Conservation (phyloP, 176 grass and related monocot genomes). For the Musa troglodytarum region DNA sequence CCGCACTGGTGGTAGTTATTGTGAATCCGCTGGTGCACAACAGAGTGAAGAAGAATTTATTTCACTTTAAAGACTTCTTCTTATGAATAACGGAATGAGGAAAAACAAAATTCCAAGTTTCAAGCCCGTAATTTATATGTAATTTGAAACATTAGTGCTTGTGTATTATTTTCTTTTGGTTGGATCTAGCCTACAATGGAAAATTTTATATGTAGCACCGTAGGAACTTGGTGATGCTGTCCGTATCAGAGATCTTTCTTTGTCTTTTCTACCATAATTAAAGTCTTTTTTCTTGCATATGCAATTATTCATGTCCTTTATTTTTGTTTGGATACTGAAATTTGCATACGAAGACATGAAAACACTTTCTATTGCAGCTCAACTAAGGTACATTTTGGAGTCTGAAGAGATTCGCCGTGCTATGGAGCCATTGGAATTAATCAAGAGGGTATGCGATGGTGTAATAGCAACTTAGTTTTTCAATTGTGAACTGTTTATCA, state of each 20-base stretch:
- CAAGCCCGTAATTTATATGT: neutral
- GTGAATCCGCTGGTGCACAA: too few species aligned
- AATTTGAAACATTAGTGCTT: neutral
- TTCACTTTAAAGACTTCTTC: too few species aligned
- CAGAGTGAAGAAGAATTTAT: too few species aligned
- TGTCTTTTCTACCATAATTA: too few species aligned
- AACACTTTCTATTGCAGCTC: conserved; percentile 39
- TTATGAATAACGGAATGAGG: too few species aligned
- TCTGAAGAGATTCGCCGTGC: conserved; percentile 66
- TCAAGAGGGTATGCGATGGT: conserved; percentile 55
- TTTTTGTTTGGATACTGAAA: neutral
- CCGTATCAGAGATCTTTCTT: too few species aligned
- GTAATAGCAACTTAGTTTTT: neutral
- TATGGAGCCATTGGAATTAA: conserved; percentile 83
- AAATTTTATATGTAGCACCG: too few species aligned
- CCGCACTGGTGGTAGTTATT: too few species aligned
- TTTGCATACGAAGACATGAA: neutral
- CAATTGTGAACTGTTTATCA: neutral
- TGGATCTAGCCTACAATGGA: too few species aligned
- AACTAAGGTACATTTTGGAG: conserved; percentile 70
- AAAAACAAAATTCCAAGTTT: neutral
- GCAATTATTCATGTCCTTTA: neutral
- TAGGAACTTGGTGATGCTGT: too few species aligned
- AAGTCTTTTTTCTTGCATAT: neutral
- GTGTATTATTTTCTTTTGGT: neutral